Conservation (phyloP, 176 grass and related monocot species). For the Lolium multiflorum region DNA sequence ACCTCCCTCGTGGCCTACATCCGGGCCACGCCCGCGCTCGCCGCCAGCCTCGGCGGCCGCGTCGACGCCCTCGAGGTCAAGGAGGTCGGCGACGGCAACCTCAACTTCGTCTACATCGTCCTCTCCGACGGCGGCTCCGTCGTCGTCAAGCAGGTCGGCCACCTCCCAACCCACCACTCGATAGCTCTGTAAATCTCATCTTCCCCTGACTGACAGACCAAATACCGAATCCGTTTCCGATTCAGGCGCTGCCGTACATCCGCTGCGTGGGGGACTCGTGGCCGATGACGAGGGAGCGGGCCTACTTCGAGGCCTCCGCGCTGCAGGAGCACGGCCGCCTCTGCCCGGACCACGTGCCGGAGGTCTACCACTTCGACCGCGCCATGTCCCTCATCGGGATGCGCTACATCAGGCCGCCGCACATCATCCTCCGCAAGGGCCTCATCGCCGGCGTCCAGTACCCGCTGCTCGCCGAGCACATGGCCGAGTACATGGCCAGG, state of each 20-base stretch:
- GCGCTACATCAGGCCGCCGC: conserved; percentile 84
- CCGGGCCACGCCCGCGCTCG: conserved; percentile 65
- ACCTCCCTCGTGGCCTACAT: conserved; percentile 83
- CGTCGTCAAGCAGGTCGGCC: conserved; percentile 80
- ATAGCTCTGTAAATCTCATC: neutral
- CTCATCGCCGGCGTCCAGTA: conserved; percentile 86
- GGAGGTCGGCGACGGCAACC: conserved; percentile 97
- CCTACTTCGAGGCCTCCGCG: conserved; percentile 82
- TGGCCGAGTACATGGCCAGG: conserved; percentile 81
- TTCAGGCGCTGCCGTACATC: conserved; percentile 86
- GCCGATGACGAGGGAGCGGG: conserved; percentile 91
- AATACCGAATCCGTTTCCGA: neutral
- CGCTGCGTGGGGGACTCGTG: conserved; percentile 80
- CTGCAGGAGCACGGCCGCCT: conserved; percentile 67
- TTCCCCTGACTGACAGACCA: neutral
- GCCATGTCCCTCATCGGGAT: conserved; percentile 88
- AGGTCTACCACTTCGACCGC: conserved; percentile 94
- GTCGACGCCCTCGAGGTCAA: conserved; percentile 58
- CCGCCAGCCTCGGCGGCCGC: conserved; percentile 56
- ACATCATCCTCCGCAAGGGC: conserved; percentile 96
- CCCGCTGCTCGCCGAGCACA: conserved; percentile 81
- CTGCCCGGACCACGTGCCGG: conserved; percentile 80
- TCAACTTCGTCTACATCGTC: conserved; percentile 99
- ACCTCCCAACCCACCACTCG: neutral
- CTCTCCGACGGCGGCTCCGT: conserved; percentile 65